A percentile compares a stretch with the other conserved stretches of the same genome.
These are phyloP conservation scores for Acacia crassicarpa DNA, from an alignment of 306 rosid species.

Conservation along the genomic window DNA sequence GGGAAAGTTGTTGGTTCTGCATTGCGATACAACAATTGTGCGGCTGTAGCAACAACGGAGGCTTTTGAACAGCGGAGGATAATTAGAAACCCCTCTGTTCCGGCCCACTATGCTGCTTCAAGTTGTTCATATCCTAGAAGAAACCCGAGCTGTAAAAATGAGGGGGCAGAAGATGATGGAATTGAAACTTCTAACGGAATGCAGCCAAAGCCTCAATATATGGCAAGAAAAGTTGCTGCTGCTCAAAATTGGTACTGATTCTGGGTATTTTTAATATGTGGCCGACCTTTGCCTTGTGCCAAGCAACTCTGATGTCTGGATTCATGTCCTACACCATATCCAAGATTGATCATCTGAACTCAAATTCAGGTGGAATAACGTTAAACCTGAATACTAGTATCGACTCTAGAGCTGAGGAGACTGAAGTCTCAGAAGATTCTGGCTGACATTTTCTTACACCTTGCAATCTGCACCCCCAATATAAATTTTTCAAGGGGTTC, in stretches of 20 bases:
- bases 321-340: conserved; percentile 31
- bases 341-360: conserved; percentile 29
- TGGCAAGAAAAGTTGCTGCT: conserved; percentile 93
- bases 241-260: conserved; percentile 89
- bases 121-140: conserved; percentile 79
- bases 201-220: conserved; percentile 89
- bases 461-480: conserved; percentile 28
- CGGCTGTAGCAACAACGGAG: conserved; percentile 68
- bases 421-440: conserved; percentile 21
- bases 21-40: conserved; percentile 76
- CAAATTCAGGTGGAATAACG: conserved; percentile 14
- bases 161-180: conserved; percentile 71
- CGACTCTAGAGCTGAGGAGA: conserved; percentile 24
- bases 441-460: conserved; percentile 25
- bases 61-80: conserved; percentile 74
- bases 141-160: conserved; percentile 76
- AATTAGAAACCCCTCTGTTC: conserved; percentile 59
- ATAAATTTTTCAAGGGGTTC: conserved; percentile 18
- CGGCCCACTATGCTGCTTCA: conserved; percentile 59
- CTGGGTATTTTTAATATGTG: conserved; percentile 18
- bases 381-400: conserved; percentile 15
- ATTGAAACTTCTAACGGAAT: conserved; percentile 73
- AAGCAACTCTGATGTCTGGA: conserved; percentile 19
- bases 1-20: conserved; percentile 89
- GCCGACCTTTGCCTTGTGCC: conserved; percentile 24